Evolutionary conservation across 768 basidiomycete genomes (phyloP), one percentile per base, ranked within the genome.

Genomic region (Lactarius sp.): DNA sequence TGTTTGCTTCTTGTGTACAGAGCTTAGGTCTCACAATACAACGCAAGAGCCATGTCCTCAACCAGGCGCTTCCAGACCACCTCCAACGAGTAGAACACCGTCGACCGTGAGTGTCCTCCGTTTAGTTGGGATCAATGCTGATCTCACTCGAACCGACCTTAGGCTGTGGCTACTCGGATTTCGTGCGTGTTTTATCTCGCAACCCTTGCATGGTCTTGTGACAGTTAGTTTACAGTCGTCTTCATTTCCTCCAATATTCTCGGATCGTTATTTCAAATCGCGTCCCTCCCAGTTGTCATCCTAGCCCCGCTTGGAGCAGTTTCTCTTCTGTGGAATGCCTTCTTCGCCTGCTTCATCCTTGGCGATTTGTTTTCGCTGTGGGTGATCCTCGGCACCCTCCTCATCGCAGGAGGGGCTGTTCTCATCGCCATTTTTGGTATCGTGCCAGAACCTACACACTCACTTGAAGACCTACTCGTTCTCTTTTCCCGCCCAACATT

Each of bases 291-390:
- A 3, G 92, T 98, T 67, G 94, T 96, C 64, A 92, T 98, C 61
- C 87, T 98, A 56, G 94, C 94, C 0, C 94, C 94, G 0, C 81
- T 98, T 4, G 94, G 94, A 12, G 94, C 94, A 0, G 90, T 95
- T 36, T 93, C 90, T 2, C 82, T 98, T 34, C 82, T 98, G 34
- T 96, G 90, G 90, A 98, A 98, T 73, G 94, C 94, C 4, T 83
- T 96, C 70, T 94, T 96, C 71, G 93, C 94, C 16, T 81, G 85
- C 36, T 70, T 95, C 46, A 80, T 96, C 46, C 81, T 96, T 13
- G 92, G 90, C 12, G 93, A 97, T 71, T 80, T 84, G 22, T 93
- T 95, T 75, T 91, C 92, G 5, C 81, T 81, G 1, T 90, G 86
- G 79, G 90, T 94, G 83, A 77, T 91, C 51, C 75, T 92, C n/a